phyloP scores from a whole-genome alignment of 352 stramenopile species.

The Blastocystis sp. region DNA sequence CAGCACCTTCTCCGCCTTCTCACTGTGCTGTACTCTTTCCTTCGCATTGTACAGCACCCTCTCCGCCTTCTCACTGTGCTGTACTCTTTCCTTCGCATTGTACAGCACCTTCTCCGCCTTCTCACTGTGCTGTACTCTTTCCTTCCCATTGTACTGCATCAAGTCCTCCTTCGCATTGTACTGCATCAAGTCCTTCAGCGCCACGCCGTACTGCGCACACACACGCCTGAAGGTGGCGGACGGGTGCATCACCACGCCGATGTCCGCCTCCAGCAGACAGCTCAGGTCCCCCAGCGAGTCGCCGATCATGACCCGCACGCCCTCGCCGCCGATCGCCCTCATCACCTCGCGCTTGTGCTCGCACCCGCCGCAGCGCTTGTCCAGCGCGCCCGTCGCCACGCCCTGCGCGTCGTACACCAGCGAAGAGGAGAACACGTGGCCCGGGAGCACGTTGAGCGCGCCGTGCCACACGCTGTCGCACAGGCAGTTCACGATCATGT shows the following conservation, averaged over 20 bases:
- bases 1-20: too few relatives aligned
- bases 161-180: neutral
- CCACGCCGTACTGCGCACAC: neutral
- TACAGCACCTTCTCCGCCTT: too few relatives aligned
- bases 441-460: neutral
- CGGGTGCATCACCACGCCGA: conserved; percentile 9
- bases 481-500: conserved; percentile 44
- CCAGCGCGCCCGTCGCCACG: conserved; percentile 11
- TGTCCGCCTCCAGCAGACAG: conserved; percentile 20
- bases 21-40: too few relatives aligned
- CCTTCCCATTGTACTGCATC: too few relatives aligned
- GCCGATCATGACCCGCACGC: neutral
- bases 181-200: neutral
- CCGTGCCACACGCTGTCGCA: neutral
- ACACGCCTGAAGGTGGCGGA: neutral
- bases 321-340: neutral
- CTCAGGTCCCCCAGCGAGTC: conserved; percentile 40
- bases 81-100: too few relatives aligned
- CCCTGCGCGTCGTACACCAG: conserved; percentile 33
- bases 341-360: neutral
- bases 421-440: conserved; percentile 12
- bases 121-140: too few relatives aligned
- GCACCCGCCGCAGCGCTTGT: conserved; percentile 18
- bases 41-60: too few relatives aligned
- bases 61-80: too few relatives aligned